These are phyloP conservation scores for Phaeoacremonium minimum DNA, from an alignment of 2,329 filamentous ascomycete species.

Conservation along the genomic window DNA sequence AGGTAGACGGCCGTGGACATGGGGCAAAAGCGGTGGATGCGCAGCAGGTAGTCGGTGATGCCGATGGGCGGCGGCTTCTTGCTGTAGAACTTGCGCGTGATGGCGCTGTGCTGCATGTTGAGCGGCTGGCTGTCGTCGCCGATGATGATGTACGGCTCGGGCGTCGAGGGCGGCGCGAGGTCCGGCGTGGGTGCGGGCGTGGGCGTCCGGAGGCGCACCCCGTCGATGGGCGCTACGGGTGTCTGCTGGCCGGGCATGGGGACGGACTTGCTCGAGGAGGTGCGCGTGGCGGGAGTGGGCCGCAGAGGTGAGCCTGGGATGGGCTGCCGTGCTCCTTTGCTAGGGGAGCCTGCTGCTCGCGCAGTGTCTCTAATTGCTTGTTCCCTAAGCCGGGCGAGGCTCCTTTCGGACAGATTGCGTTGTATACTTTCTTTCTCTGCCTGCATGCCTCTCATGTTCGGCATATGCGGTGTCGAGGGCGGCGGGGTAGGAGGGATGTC, in stretches of 20 bases:
- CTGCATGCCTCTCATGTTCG: slow-evolving; percentile 60
- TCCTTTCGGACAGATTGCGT: slow-evolving; percentile 53
- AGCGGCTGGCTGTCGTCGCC: slow-evolving; percentile 69
- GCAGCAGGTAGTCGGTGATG: slow-evolving; percentile 77
- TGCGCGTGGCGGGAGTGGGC: neutral
- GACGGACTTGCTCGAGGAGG: slow-evolving; percentile 14
- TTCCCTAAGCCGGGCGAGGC: slow-evolving; percentile 38
- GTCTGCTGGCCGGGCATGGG: slow-evolving; percentile 10
- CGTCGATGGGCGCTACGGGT: slow-evolving; percentile 39
- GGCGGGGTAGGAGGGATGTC: slow-evolving; percentile 80
- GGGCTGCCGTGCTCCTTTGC: slow-evolving; percentile 2
- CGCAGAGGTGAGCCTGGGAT: slow-evolving; percentile 3
- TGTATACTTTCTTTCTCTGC: slow-evolving; percentile 58
- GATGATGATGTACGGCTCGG: slow-evolving; percentile 55
- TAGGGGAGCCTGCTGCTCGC: slow-evolving; percentile 10
- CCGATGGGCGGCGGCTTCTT: slow-evolving; percentile 81
- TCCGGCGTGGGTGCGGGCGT: slow-evolving; percentile 9
- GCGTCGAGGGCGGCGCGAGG: slow-evolving; percentile 18
- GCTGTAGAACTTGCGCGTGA: slow-evolving; percentile 90
- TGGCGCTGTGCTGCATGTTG: slow-evolving; percentile 75
- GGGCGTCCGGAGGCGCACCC: slow-evolving; percentile 42
- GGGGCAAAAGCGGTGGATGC: slow-evolving; percentile 86
- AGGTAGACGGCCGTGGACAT: slow-evolving; percentile 94
- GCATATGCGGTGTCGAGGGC: slow-evolving; percentile 56
- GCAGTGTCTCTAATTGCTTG: slow-evolving; percentile 27